Evolutionary conservation across 805 yeast species (phyloP).

Genomic region (Metschnikowia noctiluminum): DNA sequence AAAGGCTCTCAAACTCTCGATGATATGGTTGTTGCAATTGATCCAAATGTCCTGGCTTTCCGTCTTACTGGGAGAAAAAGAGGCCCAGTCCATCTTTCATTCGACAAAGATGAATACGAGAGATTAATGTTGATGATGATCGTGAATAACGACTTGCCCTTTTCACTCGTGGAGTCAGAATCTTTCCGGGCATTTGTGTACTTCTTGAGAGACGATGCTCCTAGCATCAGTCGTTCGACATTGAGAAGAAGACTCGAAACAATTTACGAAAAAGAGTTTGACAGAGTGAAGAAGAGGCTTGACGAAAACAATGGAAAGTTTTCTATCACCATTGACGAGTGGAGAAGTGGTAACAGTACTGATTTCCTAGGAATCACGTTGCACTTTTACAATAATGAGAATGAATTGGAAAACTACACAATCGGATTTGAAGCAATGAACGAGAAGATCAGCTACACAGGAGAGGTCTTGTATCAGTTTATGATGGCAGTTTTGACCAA

Average conservation of each 20-base stretch:
- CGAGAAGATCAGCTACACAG: not conserved
- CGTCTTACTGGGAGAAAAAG: not conserved
- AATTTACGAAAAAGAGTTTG: not conserved
- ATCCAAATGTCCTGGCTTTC: not conserved
- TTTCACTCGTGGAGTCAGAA: not conserved
- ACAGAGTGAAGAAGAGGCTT: not conserved
- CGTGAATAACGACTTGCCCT: not conserved
- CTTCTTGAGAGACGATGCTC: slow-evolving; percentile 4
- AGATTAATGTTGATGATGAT: slow-evolving; percentile 1
- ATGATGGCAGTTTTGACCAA: not conserved
- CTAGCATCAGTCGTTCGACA: not conserved
- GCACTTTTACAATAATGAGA: not conserved
- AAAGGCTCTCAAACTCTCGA: not conserved
- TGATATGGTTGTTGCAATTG: not conserved
- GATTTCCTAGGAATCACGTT: not conserved
- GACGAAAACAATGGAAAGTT: not conserved
- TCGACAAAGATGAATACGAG: not conserved
- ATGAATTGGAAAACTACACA: not conserved
- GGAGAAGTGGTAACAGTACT: not conserved
- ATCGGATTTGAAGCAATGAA: not conserved
- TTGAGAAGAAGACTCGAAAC: not conserved
- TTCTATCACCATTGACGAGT: not conserved
- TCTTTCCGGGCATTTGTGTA: not conserved
- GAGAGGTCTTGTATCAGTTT: not conserved
- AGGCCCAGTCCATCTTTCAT: not conserved